phyloP scores from a whole-genome alignment of 2,329 filamentous ascomycete species.

The Escovopsis sp. region DNA sequence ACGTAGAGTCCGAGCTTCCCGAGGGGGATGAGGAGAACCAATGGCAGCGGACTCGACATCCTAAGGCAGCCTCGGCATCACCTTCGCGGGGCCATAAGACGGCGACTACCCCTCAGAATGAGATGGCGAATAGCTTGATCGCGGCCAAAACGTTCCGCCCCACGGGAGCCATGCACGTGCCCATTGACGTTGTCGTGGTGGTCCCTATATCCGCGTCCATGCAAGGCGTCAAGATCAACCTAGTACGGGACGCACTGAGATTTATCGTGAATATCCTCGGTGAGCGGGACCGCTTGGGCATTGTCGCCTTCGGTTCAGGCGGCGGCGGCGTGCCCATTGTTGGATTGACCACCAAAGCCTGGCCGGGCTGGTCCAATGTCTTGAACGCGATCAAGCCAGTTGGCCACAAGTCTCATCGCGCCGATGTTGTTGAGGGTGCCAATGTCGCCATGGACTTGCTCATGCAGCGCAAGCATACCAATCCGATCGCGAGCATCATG shows the following conservation, averaged over 20 bases:
- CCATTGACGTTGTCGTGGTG: slow-evolving; percentile 88
- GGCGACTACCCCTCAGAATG: slow-evolving; percentile 74
- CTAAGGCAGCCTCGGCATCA: slow-evolving; percentile 66
- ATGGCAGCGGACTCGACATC: slow-evolving; percentile 48
- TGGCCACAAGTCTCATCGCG: slow-evolving; percentile 89
- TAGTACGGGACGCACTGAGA: slow-evolving; percentile 78
- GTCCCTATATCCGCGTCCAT: slow-evolving; percentile 96
- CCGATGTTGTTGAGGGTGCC: slow-evolving; percentile 91
- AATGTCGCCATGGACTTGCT: slow-evolving; percentile 97
- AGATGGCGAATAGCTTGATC: slow-evolving; percentile 72
- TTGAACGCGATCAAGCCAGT: slow-evolving; percentile 80
- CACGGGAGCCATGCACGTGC: slow-evolving; percentile 57
- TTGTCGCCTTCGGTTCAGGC: slow-evolving; percentile 93
- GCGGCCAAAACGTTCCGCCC: slow-evolving; percentile 25
- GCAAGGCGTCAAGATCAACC: slow-evolving; percentile 97
- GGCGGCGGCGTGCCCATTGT: slow-evolving; percentile 86
- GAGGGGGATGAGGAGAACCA: slow-evolving; percentile 76
- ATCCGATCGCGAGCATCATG: slow-evolving; percentile 87
- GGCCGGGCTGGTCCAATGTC: slow-evolving; percentile 80
- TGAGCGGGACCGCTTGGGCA: slow-evolving; percentile 86
- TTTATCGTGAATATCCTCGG: slow-evolving; percentile 86
- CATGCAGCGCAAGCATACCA: slow-evolving; percentile 94
- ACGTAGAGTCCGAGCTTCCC: slow-evolving; percentile 65
- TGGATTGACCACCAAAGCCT: slow-evolving; percentile 94
- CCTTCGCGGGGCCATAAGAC: slow-evolving; percentile 76